Base-by-base conservation (phyloP, 2,329 filamentous ascomycete species). In the Hypoxylon sp. region DNA sequence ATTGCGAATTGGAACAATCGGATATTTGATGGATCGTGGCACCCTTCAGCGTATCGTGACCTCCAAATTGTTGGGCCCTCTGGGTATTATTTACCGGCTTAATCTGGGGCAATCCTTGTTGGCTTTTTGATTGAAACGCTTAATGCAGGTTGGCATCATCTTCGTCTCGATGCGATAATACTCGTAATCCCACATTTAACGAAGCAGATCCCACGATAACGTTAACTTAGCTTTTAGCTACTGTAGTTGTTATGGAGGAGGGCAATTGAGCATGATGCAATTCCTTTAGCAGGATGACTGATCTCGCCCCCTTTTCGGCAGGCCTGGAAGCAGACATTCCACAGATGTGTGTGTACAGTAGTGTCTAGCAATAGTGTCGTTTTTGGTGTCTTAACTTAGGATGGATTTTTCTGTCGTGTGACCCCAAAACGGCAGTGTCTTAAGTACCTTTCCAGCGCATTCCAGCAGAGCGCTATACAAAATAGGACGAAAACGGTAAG, bases 241-340 rank as follows among this genome's bases (percentile, higher is more conserved):
- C n/a, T n/a, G n/a, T n/a, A n/a, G n/a, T n/a, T n/a, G n/a, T n/a
- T n/a, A n/a, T n/a, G 34, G 27, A 37, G 25, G 13, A 48, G 26
- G n/a, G 16, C 20, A 49, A 44, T 55, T 55, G 51, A 61, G 41
- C 51, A 66, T 67, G 64, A 67, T 66, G 64, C 63, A 66, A 66
- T 58, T 50, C 55, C 41, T 52, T 46, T 52, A 56, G 43, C 41
- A 42, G 26, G 45, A 48, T 51, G 56, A 59, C 42, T 62, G 54
- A 63, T 66, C 60, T 55, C 55, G 62, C 51, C 38, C 61, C 61
- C 52, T 47, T 62, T 65, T 61, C 41, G 62, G 64, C 55, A 64
- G 54, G 51, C 59, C 58, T 61, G 61, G 62, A 63, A 61, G 56
- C 47, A 61, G 48, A 54, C 57, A 61, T 62, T 62, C 61, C 63